Conservation (phyloP, 768 basidiomycete genomes). For the Amylocystis lapponica region DNA sequence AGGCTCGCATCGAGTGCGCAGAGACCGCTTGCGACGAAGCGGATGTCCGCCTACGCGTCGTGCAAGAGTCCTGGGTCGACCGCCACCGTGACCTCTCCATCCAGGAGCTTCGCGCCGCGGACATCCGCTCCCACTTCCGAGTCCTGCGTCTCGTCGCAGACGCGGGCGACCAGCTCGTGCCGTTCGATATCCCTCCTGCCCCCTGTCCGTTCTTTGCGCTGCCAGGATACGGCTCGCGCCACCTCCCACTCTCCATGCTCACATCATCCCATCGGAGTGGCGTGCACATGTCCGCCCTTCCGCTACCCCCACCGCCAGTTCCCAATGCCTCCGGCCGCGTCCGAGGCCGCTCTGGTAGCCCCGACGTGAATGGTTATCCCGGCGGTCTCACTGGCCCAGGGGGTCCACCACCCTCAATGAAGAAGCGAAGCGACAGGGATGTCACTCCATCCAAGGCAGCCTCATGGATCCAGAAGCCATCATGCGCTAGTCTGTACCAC, state of each 20-base stretch:
- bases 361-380: constrained; percentile 31
- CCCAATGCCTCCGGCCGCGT: constrained; percentile 32
- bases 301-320: constrained; percentile 38
- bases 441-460: too few relatives aligned
- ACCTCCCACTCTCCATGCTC: constrained; percentile 15
- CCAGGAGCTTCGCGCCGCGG: constrained; percentile 40
- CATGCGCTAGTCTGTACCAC: too few relatives aligned
- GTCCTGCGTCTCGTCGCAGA: constrained; percentile 38
- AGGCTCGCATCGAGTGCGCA: constrained; percentile 43
- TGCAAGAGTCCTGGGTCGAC: constrained; percentile 43
- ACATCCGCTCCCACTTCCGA: constrained; percentile 47
- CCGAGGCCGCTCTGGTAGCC: constrained; percentile 39
- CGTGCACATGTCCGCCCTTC: constrained; percentile 26
- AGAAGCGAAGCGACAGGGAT: constrained; percentile 34
- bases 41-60: constrained; percentile 37
- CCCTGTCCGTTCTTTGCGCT: constrained; percentile 3
- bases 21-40: constrained; percentile 53
- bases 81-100: constrained; percentile 42
- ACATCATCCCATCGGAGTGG: constrained; percentile 23
- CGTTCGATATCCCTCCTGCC: constrained; percentile 12
- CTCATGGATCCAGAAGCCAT: too few relatives aligned
- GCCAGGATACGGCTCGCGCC: constrained; percentile 3
- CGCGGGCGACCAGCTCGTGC: constrained; percentile 39
- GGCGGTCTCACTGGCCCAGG: constrained; percentile 23
- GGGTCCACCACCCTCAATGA: constrained; percentile 46